Conservation (phyloP, 495 filamentous ascomycete species). For the Penicillium ochrochloron region DNA sequence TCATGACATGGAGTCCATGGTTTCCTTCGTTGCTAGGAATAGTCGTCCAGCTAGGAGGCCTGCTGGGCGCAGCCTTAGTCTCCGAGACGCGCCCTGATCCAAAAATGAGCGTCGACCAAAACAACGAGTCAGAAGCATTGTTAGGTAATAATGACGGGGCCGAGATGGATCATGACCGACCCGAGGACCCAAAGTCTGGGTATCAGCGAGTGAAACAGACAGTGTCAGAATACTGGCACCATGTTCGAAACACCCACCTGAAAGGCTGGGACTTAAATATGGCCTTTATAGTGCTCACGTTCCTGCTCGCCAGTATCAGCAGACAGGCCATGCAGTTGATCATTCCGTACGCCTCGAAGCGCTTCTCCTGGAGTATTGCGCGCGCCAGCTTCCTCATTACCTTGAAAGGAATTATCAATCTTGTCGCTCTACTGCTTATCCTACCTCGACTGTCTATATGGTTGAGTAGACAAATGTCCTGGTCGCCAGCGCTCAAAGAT, state of each 20-base stretch:
- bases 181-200: neutral
- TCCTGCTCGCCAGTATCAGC: neutral
- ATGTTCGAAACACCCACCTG: neutral
- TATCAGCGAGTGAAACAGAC: neutral
- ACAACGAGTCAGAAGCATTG: neutral
- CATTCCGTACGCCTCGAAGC: constrained; percentile 4
- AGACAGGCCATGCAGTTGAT: neutral
- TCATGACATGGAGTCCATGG: constrained; percentile 6
- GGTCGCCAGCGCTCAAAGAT: neutral
- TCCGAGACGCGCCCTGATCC: neutral
- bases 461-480: constrained; percentile 1
- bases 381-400: constrained; percentile 5
- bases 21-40: constrained; percentile 2
- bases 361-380: constrained; percentile 3
- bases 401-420: neutral
- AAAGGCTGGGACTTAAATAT: neutral
- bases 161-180: neutral
- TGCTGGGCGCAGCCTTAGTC: neutral
- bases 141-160: neutral
- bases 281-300: neutral
- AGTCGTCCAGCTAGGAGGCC: neutral
- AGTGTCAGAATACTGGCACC: neutral
- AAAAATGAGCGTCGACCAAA: neutral
- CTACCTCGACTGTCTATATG: neutral
- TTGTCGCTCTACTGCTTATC: neutral